Evolutionary conservation across 2,329 filamentous ascomycete genomes (phyloP).

Genomic region (Botrytis fragariae): DNA sequence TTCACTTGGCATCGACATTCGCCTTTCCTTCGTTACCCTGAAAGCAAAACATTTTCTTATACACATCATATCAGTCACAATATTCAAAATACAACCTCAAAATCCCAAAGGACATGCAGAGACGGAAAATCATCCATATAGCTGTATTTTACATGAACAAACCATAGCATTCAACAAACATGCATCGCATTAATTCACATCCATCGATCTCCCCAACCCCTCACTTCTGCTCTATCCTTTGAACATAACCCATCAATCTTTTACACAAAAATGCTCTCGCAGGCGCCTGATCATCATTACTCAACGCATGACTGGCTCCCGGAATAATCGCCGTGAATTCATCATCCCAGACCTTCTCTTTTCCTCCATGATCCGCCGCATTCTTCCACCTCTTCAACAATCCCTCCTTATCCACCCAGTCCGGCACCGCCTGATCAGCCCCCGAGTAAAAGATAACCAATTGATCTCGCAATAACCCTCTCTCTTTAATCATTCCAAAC

Average conservation of each 20-base stretch:
- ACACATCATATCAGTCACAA: background rate
- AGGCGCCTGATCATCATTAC: constrained; percentile 47
- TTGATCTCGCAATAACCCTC: constrained; percentile 29
- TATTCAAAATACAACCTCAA: background rate
- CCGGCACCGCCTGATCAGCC: constrained; percentile 45
- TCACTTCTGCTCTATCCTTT: constrained; percentile 4
- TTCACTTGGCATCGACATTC: background rate
- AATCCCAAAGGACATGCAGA: background rate
- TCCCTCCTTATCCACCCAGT: constrained; percentile 45
- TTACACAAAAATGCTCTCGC: constrained; percentile 34
- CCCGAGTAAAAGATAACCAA: constrained; percentile 47
- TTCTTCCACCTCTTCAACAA: constrained; percentile 45
- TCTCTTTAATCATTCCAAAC: constrained; percentile 50
- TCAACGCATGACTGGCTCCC: constrained; percentile 49
- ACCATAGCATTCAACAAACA: background rate
- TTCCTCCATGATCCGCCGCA: constrained; percentile 41
- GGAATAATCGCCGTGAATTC: constrained; percentile 48
- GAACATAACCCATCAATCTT: constrained; percentile 26
- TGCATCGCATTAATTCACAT: background rate
- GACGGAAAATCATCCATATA: background rate
- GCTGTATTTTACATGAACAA: background rate
- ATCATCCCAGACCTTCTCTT: constrained; percentile 45
- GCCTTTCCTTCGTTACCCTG: background rate
- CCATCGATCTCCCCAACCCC: background rate
- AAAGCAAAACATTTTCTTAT: background rate